Base-by-base conservation (phyloP, 139 green algal species). In the Microglena sp. region DNA sequence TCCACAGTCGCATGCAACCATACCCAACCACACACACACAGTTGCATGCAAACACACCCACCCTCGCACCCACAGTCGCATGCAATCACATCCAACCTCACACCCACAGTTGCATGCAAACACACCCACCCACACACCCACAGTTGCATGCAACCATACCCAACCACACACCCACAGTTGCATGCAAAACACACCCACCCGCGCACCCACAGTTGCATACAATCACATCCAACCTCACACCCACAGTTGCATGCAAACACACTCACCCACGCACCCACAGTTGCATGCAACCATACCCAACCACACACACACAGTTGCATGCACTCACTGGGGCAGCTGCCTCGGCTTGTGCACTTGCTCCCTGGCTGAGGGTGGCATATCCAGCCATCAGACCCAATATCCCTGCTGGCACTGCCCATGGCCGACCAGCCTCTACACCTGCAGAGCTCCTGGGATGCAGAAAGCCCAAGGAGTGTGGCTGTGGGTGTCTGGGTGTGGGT, bases 281-380 rank as follows among this genome's bases (percentile, higher is more conserved):
- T 50, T 50, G 40, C 40, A 50, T 50, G 40, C 40, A 50, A 24
- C 15, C 40, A 50, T 50, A 18, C 40, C 15, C 40, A 18, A 50
- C 40, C 40, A 50, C 40, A 50, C 40, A 50, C 40, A 11, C 15
- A 50, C 40, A 50, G 11, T 11, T 50, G 40, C 40, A 50, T 50
- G 40, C 18, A 18, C 11, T 18, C 15, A 18, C 11, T 18, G 15
- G 15, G 15, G 18, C 11, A 11, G 40, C 40, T 18, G 40, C 40
- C 40, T 18, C 18, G 40, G 40, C 40, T 18, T 24, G 40, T 8
- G 46, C 46, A 58, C 46, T 28, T n/a, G 11, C 5, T 28, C 15
- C 27, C 22, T n/a, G 55, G 64, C 32, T 70, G 34, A 5, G 15
- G 30, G 35, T 70, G n/a, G n/a, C n/a, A n/a, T n/a, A n/a, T n/a